Percentiles rank a stretch among this genome's conserved stretches.
Conservation (phyloP, 768 basidiomycete genomes). For the Porphyrellus cyaneotinctus region DNA sequence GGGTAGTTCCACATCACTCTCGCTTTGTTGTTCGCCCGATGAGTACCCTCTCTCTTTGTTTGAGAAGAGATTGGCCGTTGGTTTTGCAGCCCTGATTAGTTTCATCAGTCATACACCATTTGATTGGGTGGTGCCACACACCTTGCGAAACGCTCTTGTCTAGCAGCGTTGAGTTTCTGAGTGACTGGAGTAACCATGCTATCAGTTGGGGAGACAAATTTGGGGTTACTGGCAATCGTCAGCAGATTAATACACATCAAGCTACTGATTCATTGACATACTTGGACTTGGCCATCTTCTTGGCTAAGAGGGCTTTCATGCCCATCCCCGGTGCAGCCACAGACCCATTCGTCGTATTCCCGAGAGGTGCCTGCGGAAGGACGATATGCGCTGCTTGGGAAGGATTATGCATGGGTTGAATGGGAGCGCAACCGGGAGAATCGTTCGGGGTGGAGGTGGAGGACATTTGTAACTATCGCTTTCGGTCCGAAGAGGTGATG, state of each 20-base stretch:
- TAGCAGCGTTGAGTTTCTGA: conserved; percentile 85
- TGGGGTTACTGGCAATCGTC: conserved; percentile 62
- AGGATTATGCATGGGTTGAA: conserved; percentile 86
- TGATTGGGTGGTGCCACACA: conserved; percentile 36
- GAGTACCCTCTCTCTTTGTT: conserved; percentile 33
- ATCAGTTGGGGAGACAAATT: conserved; percentile 90
- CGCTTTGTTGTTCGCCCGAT: conserved; percentile 31
- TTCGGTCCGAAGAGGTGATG: neutral
- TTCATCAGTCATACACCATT: conserved; percentile 4
- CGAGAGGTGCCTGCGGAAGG: conserved; percentile 76
- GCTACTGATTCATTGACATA: conserved; percentile 38
- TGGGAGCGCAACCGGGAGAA: conserved; percentile 56
- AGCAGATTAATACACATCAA: neutral
- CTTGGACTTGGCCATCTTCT: conserved; percentile 89
- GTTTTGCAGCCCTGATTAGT: conserved; percentile 51
- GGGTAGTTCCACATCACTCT: conserved; percentile 38
- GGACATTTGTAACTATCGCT: conserved; percentile 43
- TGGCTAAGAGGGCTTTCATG: conserved; percentile 87
- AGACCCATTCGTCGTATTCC: conserved; percentile 54
- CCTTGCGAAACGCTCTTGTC: conserved; percentile 93
- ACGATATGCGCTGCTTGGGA: conserved; percentile 73
- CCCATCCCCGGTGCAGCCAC: conserved; percentile 69
- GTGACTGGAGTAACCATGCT: conserved; percentile 91
- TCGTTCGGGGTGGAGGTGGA: conserved; percentile 56
- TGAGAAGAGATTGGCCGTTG: conserved; percentile 56